Conservation (phyloP, 768 basidiomycete genomes). For the Rhodosporidiobolus sp. region DNA sequence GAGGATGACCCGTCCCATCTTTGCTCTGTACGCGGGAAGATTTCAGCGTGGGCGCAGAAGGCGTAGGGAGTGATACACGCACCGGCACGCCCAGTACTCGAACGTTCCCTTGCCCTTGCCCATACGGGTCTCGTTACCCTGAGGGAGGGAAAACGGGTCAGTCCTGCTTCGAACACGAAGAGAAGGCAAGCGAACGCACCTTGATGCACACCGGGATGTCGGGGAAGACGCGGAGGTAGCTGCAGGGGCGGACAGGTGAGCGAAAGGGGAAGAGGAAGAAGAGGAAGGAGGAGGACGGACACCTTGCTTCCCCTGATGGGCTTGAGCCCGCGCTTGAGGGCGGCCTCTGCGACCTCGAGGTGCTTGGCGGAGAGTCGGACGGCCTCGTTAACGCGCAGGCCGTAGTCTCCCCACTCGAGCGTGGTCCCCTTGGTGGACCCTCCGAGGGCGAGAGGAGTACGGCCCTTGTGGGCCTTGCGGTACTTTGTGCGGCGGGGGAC, state of each 20-base stretch:
- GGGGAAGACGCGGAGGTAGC: slow-evolving; percentile 75
- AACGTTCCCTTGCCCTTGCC: slow-evolving; percentile 98
- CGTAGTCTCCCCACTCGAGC: slow-evolving; percentile 86
- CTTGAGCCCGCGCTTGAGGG: slow-evolving; percentile 85
- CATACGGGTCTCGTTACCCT: slow-evolving; percentile 99
- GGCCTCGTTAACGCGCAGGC: slow-evolving; percentile 75
- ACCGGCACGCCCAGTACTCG: slow-evolving; percentile 96
- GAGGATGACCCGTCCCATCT: slow-evolving; percentile 83
- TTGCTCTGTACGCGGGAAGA: slow-evolving; percentile 60
- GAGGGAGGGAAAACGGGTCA: background rate
- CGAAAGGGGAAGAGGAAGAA: background rate
- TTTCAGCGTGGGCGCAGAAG: background rate
- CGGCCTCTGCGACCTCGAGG: slow-evolving; percentile 77
- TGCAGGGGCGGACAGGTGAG: background rate
- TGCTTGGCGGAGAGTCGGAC: slow-evolving; percentile 83
- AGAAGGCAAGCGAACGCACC: slow-evolving; percentile 52
- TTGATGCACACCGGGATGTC: slow-evolving; percentile 97
- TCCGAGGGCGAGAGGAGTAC: slow-evolving; percentile 76
- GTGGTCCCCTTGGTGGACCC: slow-evolving; percentile 92
- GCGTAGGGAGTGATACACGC: slow-evolving; percentile 39
- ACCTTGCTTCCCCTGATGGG: slow-evolving; percentile 81
- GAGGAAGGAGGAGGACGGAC: slow-evolving; percentile 48
- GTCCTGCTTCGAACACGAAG: no score
- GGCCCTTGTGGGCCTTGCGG: slow-evolving; percentile 84
- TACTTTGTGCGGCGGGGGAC: slow-evolving; percentile 81